Evolutionary conservation across 2,329 filamentous ascomycete species (phyloP).

Genomic region (Cryphonectria radicalis): DNA sequence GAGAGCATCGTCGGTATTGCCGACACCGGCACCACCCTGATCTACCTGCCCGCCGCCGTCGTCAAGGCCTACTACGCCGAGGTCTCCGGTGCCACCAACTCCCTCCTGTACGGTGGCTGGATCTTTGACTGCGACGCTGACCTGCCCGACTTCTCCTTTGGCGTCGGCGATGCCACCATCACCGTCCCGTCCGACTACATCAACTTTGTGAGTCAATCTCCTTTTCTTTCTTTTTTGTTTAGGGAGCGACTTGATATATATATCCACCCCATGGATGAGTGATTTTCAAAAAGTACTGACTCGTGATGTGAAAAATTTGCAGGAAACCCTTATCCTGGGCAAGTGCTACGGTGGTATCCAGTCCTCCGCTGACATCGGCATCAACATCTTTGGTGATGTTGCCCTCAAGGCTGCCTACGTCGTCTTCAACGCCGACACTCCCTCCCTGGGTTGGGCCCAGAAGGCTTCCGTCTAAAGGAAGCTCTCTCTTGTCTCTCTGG

Average conservation of each 20-base stretch:
- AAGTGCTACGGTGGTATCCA: slow-evolving; percentile 71
- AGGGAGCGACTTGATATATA: not conserved
- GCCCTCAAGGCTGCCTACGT: slow-evolving; percentile 73
- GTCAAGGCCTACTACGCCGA: slow-evolving; percentile 56
- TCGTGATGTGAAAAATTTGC: not conserved
- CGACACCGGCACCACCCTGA: slow-evolving; percentile 64
- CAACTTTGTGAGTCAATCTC: slow-evolving; percentile 15
- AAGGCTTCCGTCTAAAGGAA: slow-evolving; percentile 11
- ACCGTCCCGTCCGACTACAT: slow-evolving; percentile 55
- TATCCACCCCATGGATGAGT: not conserved
- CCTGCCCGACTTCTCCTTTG: slow-evolving; percentile 55
- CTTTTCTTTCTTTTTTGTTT: not conserved
- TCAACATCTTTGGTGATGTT: slow-evolving; percentile 71
- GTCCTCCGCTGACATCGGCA: slow-evolving; percentile 56
- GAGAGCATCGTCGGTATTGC: slow-evolving; percentile 50
- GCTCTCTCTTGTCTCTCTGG: not conserved
- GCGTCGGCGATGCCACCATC: slow-evolving; percentile 49
- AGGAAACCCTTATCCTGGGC: not conserved
- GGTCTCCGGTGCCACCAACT: slow-evolving; percentile 48
- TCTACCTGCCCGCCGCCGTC: slow-evolving; percentile 53
- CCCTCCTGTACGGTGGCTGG: slow-evolving; percentile 49
- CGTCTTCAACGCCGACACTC: slow-evolving; percentile 58
- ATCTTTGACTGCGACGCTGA: slow-evolving; percentile 54
- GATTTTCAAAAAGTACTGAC: not conserved
- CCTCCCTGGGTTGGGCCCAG: slow-evolving; percentile 22